A percentile compares a stretch with the other conserved stretches of the same genome.
Evolutionary conservation across 768 basidiomycete species (phyloP).

Genomic region (Leccinum broughii): DNA sequence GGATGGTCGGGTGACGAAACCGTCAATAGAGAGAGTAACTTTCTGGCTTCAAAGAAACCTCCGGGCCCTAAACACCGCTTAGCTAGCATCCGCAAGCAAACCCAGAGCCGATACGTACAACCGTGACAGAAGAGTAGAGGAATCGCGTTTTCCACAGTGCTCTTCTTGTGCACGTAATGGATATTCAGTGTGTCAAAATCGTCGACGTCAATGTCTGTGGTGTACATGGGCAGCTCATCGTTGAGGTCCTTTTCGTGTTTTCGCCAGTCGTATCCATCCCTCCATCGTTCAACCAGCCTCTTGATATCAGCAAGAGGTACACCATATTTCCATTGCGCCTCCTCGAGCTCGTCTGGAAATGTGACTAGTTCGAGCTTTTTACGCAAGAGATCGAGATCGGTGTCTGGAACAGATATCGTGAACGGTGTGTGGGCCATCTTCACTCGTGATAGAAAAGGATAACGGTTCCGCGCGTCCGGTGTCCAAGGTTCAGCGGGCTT

Average conservation of each 20-base stretch:
- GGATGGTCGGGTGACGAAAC: conserved; percentile 43
- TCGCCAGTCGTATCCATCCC: conserved; percentile 56
- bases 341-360: conserved; percentile 59
- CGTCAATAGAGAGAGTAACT: conserved; percentile 55
- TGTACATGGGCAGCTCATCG: conserved; percentile 54
- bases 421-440: conserved; percentile 43
- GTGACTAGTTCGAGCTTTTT: conserved; percentile 47
- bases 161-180: conserved; percentile 60
- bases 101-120: conserved; percentile 35
- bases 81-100: not conserved
- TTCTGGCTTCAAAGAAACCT: conserved; percentile 47
- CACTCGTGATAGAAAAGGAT: no score
- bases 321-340: conserved; percentile 53
- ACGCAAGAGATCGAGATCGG: conserved; percentile 39
- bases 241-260: conserved; percentile 53
- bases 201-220: conserved; percentile 48
- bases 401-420: conserved; percentile 47
- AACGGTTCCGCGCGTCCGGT: not conserved
- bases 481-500: no score
- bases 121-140: conserved; percentile 64
- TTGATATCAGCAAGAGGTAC: conserved; percentile 49
- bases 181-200: conserved; percentile 49
- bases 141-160: conserved; percentile 44
- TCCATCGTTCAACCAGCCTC: conserved; percentile 51
- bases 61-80: conserved; percentile 50